phyloP scores from a whole-genome alignment of 2,329 filamentous ascomycete genomes.

The Aspergillus pseudoglaucus region DNA sequence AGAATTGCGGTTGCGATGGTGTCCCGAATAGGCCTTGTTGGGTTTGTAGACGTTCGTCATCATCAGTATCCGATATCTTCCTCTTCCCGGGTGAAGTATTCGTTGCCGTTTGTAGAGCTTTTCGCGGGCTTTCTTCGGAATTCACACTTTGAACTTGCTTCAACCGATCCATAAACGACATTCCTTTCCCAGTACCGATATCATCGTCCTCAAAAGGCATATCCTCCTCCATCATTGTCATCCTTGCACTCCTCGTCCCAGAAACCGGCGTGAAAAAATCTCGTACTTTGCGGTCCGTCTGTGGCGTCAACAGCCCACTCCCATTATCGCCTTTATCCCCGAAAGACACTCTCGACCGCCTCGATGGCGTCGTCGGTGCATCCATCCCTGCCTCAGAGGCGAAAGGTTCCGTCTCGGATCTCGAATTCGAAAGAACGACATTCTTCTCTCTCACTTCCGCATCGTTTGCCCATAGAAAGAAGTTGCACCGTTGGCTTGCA shows the following conservation, averaged over 20 bases:
- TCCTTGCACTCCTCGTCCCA: constrained; percentile 21
- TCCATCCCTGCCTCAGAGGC: background rate
- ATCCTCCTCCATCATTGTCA: constrained; percentile 26
- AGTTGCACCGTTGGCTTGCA: constrained; percentile 40
- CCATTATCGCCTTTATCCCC: background rate
- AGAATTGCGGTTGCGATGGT: background rate
- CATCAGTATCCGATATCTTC: constrained; percentile 21
- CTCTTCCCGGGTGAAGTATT: constrained; percentile 33
- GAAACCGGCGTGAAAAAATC: background rate
- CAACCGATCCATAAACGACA: constrained; percentile 13
- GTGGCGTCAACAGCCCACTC: constrained; percentile 28
- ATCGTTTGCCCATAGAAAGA: constrained; percentile 58
- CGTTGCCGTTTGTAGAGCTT: constrained; percentile 27
- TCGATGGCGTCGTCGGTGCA: background rate
- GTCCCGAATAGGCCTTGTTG: background rate
- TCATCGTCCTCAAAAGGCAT: constrained; percentile 30
- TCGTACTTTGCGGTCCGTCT: constrained; percentile 19
- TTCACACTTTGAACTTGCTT: constrained; percentile 9
- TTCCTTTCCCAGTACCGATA: constrained; percentile 26
- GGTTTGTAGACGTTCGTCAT: background rate
- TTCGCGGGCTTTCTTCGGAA: constrained; percentile 26
- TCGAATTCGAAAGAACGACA: constrained; percentile 44
- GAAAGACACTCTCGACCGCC: background rate
- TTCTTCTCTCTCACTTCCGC: constrained; percentile 49
- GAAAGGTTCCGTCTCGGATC: constrained; percentile 33